A percentile compares a stretch with the other conserved stretches of the same genome.
These are phyloP conservation scores for Claviceps sp. DNA, from an alignment of 2,329 filamentous ascomycete genomes.

Conservation along the genomic window DNA sequence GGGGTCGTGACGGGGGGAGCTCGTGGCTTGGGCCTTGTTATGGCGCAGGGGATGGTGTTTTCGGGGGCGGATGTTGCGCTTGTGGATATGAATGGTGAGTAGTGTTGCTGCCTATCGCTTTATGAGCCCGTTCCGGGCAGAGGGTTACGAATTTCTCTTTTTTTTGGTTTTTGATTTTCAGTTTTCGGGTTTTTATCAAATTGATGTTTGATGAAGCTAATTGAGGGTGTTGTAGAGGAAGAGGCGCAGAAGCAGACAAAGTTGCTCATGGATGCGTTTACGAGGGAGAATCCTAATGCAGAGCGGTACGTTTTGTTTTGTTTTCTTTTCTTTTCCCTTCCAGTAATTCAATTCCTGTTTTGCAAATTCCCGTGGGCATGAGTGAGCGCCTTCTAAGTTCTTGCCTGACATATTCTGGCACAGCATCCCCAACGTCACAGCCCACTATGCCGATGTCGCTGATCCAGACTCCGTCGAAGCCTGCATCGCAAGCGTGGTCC, in stretches of 20 bases:
- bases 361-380: no score
- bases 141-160: background rate
- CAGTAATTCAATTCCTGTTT: background rate
- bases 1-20: slow-evolving; percentile 85
- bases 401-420: background rate
- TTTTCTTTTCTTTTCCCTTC: background rate
- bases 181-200: no score
- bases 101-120: no score
- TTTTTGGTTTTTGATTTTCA: background rate
- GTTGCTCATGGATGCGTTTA: slow-evolving; percentile 62
- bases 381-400: background rate
- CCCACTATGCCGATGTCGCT: slow-evolving; percentile 81
- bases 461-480: slow-evolving; percentile 64
- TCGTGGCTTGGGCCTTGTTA: slow-evolving; percentile 76
- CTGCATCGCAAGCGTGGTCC: slow-evolving; percentile 49
- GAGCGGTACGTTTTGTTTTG: slow-evolving; percentile 36
- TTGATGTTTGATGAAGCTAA: no score
- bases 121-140: no score
- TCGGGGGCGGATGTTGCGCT: slow-evolving; percentile 83
- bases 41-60: slow-evolving; percentile 82
- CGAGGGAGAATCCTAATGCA: slow-evolving; percentile 64
- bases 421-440: slow-evolving; percentile 65
- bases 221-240: slow-evolving; percentile 42
- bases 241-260: slow-evolving; percentile 69
- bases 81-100: slow-evolving; percentile 76